Evolutionary conservation across 768 basidiomycete species (phyloP).

Genomic region (Podaxis sp.): DNA sequence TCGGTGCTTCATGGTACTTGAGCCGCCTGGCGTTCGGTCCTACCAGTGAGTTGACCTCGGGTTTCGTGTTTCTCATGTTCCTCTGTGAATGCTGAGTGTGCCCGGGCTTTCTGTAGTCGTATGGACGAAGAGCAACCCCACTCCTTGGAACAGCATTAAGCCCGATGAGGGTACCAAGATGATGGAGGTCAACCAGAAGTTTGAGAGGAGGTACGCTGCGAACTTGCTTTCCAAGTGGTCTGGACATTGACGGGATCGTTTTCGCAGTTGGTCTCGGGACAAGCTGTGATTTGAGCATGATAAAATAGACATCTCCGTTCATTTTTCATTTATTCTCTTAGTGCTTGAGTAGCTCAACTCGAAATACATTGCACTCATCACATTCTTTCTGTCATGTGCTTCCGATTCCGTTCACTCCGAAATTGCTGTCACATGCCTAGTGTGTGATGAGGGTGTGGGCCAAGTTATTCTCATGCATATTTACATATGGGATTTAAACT

Average conservation of each 20-base stretch:
- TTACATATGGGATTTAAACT: neutral
- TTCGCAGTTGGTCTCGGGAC: constrained; percentile 69
- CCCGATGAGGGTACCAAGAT: constrained; percentile 76
- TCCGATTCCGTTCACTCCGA: neutral
- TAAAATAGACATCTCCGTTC: constrained; percentile 14
- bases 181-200: constrained; percentile 67
- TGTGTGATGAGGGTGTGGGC: neutral
- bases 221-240: constrained; percentile 7
- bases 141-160: constrained; percentile 85
- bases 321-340: constrained; percentile 10
- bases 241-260: neutral
- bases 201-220: constrained; percentile 65
- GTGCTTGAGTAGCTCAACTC: constrained; percentile 5
- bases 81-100: constrained; percentile 5
- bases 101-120: constrained; percentile 34
- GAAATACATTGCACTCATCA: constrained; percentile 1
- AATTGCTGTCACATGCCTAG: neutral
- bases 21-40: constrained; percentile 64
- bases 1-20: constrained; percentile 69
- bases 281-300: constrained; percentile 50
- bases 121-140: constrained; percentile 73
- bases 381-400: neutral
- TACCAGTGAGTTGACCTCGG: constrained; percentile 36
- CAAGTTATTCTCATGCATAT: neutral
- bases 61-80: neutral